Conservation (phyloP, 2,329 filamentous ascomycete genomes). For the Paracorniculantispora psalliotae region DNA sequence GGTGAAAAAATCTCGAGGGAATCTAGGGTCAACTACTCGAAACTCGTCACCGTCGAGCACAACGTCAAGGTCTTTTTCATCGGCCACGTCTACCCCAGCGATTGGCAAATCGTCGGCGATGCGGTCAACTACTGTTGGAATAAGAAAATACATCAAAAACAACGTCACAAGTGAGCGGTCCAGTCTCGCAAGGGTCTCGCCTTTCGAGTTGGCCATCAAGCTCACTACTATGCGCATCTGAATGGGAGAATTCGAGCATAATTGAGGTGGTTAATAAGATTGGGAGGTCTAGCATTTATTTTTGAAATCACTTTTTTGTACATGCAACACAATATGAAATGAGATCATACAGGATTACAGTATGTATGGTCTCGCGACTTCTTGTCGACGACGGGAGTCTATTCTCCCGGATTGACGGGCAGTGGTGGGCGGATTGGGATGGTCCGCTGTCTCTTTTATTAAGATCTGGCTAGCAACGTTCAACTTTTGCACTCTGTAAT, state of each 20-base stretch:
- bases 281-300: neutral
- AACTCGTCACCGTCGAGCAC: constrained; percentile 52
- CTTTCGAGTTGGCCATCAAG: too few relatives aligned
- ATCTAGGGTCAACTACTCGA: constrained; percentile 55
- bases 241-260: neutral
- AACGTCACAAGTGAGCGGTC: constrained; percentile 16
- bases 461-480: neutral
- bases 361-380: neutral
- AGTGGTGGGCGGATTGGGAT: neutral
- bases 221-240: too few relatives aligned
- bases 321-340: neutral
- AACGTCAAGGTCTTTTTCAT: constrained; percentile 55
- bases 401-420: neutral
- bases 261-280: too few relatives aligned
- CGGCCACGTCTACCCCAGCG: constrained; percentile 36
- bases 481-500: neutral
- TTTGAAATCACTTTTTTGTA: neutral
- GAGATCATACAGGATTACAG: neutral
- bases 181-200: neutral
- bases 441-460: neutral
- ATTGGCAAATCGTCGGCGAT: constrained; percentile 37
- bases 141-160: constrained; percentile 36
- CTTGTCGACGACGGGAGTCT: neutral
- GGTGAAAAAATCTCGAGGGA: constrained; percentile 43
- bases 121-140: constrained; percentile 48